These are phyloP conservation scores for Catunica adiposa DNA, from an alignment of 2,329 filamentous ascomycete species.

Conservation along the genomic window DNA sequence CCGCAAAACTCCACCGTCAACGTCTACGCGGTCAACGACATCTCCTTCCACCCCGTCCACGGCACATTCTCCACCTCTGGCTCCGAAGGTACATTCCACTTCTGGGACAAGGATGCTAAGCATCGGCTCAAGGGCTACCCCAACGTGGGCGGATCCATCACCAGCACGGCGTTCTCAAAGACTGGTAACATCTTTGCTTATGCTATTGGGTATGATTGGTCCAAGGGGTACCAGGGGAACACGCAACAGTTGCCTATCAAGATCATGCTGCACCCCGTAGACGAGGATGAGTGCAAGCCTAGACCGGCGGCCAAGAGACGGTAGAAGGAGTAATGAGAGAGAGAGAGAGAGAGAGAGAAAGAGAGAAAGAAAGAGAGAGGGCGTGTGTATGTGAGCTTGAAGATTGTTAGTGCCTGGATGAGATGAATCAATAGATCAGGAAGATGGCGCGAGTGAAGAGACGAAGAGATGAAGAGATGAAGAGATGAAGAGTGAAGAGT, in stretches of 20 bases:
- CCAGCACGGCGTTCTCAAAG: slow-evolving; percentile 78
- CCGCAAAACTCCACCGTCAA: slow-evolving; percentile 62
- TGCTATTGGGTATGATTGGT: slow-evolving; percentile 93
- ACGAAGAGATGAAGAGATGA: slow-evolving; percentile 2
- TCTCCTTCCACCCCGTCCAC: slow-evolving; percentile 91
- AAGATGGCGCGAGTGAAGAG: no score
- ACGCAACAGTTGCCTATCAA: slow-evolving; percentile 58
- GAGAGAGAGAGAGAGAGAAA: not conserved
- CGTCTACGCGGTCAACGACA: slow-evolving; percentile 90
- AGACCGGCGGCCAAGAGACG: slow-evolving; percentile 43
- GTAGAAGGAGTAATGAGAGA: slow-evolving; percentile 25
- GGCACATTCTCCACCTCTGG: slow-evolving; percentile 98
- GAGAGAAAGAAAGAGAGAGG: not conserved
- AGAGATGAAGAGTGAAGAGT: no score
- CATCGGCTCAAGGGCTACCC: slow-evolving; percentile 82
- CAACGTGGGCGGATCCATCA: slow-evolving; percentile 70
- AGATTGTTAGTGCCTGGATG: no score
- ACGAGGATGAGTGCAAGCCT: slow-evolving; percentile 44
- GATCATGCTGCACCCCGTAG: slow-evolving; percentile 69
- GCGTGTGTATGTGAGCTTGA: not conserved
- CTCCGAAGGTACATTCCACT: slow-evolving; percentile 89
- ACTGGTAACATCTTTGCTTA: slow-evolving; percentile 74
- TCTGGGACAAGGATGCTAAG: slow-evolving; percentile 89
- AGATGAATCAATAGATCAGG: no score
- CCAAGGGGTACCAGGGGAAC: slow-evolving; percentile 83